Conservation (phyloP, 495 filamentous ascomycete species). For the Aspergillus asperescens region DNA sequence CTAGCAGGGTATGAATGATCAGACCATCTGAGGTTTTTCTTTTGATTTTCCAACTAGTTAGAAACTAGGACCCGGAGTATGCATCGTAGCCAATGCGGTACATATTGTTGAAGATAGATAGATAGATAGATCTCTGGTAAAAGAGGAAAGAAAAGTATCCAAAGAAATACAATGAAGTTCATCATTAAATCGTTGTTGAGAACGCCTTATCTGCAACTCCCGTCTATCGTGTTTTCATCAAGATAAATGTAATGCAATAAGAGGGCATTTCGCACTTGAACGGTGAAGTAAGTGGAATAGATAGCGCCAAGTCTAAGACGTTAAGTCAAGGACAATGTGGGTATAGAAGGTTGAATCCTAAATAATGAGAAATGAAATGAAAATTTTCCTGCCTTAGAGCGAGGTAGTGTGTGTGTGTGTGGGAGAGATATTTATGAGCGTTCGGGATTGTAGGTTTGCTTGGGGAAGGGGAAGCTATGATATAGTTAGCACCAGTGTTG, state of each 20-base stretch:
- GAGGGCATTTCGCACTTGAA: conserved; percentile 9
- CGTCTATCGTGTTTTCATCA: conserved; percentile 21
- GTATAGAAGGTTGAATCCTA: conserved; percentile 51
- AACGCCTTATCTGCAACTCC: conserved; percentile 30
- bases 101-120: conserved; percentile 9
- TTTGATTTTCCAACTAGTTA: background rate
- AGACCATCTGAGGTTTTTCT: conserved; percentile 1
- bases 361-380: conserved; percentile 17
- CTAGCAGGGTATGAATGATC: conserved; percentile 10
- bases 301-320: conserved; percentile 24
- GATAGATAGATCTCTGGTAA: background rate
- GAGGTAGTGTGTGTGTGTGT: background rate
- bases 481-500: conserved; percentile 11
- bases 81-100: background rate
- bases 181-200: conserved; percentile 42
- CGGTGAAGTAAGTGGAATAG: conserved; percentile 1
- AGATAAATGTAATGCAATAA: conserved; percentile 3
- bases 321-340: conserved; percentile 36
- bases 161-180: conserved; percentile 4
- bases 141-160: background rate
- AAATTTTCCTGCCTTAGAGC: conserved; percentile 14
- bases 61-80: background rate
- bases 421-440: conserved; percentile 25
- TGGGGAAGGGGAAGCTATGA: conserved; percentile 72
- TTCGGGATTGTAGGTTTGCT: conserved; percentile 63